These are phyloP conservation scores for Phytophthora pinifolia DNA, from an alignment of 352 stramenopile genomes.

Conservation along the genomic window DNA sequence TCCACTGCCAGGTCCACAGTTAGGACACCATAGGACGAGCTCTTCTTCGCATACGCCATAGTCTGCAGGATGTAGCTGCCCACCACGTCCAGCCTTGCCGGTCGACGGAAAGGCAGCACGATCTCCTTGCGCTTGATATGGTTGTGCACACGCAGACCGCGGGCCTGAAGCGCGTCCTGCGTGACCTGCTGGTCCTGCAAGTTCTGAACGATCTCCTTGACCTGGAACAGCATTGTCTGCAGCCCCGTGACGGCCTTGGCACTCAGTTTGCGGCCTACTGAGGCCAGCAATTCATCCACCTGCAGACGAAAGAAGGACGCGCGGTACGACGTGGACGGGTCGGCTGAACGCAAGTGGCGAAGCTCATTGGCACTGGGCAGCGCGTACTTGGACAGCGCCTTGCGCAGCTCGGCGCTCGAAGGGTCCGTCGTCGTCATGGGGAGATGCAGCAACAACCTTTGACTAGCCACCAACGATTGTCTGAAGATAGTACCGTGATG, in stretches of 20 bases:
- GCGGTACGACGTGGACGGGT: slow-evolving; percentile 72
- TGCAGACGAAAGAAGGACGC: slow-evolving; percentile 88
- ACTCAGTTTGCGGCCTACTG: slow-evolving; percentile 56
- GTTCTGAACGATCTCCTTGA: slow-evolving; percentile 75
- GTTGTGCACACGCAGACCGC: slow-evolving; percentile 62
- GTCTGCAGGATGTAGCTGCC: slow-evolving; percentile 89
- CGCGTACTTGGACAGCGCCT: slow-evolving; percentile 86
- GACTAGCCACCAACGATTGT: background rate
- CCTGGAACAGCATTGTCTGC: slow-evolving; percentile 75
- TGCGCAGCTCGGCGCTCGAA: slow-evolving; percentile 46
- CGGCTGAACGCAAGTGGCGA: slow-evolving; percentile 71
- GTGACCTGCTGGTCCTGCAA: slow-evolving; percentile 76
- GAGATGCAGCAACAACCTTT: slow-evolving; percentile 7
- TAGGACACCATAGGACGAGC: slow-evolving; percentile 51
- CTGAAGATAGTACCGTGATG: too few relatives aligned
- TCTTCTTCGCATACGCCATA: slow-evolving; percentile 66
- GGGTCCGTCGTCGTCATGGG: slow-evolving; percentile 19
- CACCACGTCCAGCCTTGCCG: slow-evolving; percentile 76
- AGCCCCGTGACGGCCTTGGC: slow-evolving; percentile 47
- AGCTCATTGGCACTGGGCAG: slow-evolving; percentile 87
- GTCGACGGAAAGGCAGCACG: slow-evolving; percentile 79
- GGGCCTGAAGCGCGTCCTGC: slow-evolving; percentile 59
- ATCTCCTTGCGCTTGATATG: slow-evolving; percentile 86
- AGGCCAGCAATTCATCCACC: slow-evolving; percentile 83
- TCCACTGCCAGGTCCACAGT: slow-evolving; percentile 82